Evolutionary conservation across 352 stramenopile genomes (phyloP).

Genomic region (Blastocystis sp.): DNA sequence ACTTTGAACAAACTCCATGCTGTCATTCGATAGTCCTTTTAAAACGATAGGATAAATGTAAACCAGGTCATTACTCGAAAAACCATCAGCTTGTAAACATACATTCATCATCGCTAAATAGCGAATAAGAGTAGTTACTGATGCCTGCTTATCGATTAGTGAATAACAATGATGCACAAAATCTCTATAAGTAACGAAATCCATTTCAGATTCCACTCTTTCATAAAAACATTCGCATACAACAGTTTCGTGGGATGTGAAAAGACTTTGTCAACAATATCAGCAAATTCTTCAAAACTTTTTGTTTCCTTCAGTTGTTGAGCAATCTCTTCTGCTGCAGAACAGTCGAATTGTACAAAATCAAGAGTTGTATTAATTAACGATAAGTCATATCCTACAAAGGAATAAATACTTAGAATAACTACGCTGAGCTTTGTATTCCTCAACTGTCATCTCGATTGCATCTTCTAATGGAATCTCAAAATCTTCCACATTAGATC

Average conservation of each 20-base stretch:
- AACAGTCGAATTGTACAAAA: background rate
- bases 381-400: background rate
- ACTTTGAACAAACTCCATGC: background rate
- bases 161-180: background rate
- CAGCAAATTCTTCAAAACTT: background rate
- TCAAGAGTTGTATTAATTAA: background rate
- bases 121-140: background rate
- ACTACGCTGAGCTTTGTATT: constrained; percentile 61
- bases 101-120: background rate
- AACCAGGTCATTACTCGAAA: background rate
- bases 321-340: background rate
- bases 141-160: background rate
- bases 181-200: background rate
- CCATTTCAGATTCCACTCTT: background rate
- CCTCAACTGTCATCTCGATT: constrained; percentile 61
- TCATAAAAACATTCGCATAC: background rate
- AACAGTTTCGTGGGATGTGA: background rate
- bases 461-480: constrained; percentile 63
- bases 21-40: background rate
- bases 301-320: background rate
- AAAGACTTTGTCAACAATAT: background rate
- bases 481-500: constrained; percentile 65
- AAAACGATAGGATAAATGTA: background rate
- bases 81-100: background rate
- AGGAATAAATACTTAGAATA: background rate